Evolutionary conservation across 1,284 basidiomycete species (phyloP).

Genomic region (Pseudozyma sp.): DNA sequence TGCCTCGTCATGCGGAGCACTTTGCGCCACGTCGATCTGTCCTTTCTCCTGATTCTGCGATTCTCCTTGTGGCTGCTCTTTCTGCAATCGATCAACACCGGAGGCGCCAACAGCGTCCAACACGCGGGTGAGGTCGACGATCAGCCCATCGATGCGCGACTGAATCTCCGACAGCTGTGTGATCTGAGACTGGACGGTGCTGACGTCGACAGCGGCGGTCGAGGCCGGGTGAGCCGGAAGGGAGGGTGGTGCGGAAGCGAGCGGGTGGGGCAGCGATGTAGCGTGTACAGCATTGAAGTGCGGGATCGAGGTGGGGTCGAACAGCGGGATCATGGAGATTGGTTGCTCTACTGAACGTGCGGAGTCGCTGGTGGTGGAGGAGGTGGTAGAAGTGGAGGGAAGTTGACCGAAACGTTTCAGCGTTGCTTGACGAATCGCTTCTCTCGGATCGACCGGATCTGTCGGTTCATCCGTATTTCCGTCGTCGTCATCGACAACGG

Average conservation of each 20-base stretch:
- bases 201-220: background rate
- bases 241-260: slow-evolving; percentile 9
- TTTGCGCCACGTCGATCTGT: background rate
- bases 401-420: slow-evolving; percentile 24
- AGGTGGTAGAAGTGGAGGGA: background rate
- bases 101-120: slow-evolving; percentile 10
- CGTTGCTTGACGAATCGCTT: slow-evolving; percentile 47
- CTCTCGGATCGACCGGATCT: slow-evolving; percentile 39
- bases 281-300: slow-evolving; percentile 54
- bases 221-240: background rate
- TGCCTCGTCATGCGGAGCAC: no score
- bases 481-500: background rate
- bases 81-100: no score
- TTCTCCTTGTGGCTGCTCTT: background rate
- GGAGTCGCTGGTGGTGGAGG: background rate
- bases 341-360: slow-evolving; percentile 18
- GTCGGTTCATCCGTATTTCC: background rate
- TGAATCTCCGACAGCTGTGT: slow-evolving; percentile 13
- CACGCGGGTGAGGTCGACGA: slow-evolving; percentile 18
- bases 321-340: slow-evolving; percentile 56
- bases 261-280: slow-evolving; percentile 44
- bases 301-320: slow-evolving; percentile 48
- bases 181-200: slow-evolving; percentile 18
- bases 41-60: background rate
- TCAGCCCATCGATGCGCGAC: slow-evolving; percentile 22